These are phyloP conservation scores for Ceriops decandra DNA, from an alignment of 345 rosid species.

Conservation along the genomic window DNA sequence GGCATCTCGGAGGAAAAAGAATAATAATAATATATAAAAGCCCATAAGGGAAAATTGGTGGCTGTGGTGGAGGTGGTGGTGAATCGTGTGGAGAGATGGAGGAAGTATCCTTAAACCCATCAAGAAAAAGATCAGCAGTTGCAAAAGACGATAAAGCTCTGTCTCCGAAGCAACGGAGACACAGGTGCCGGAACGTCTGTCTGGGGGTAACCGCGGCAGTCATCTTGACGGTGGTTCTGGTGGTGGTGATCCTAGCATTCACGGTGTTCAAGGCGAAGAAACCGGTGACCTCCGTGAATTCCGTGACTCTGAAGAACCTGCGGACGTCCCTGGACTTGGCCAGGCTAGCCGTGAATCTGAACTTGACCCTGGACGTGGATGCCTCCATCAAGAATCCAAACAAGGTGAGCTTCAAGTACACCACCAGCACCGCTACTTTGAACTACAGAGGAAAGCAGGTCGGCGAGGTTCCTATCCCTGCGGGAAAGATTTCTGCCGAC, in stretches of 20 bases:
- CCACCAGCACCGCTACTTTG: constrained; percentile 36
- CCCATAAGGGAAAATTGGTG: no score
- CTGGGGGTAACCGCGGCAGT: constrained; percentile 24
- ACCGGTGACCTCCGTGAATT: constrained; percentile 42
- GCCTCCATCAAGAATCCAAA: constrained; percentile 64
- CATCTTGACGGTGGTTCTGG: constrained; percentile 28
- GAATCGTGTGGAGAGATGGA: no score
- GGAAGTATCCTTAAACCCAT: no score
- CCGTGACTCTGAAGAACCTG: constrained; percentile 39
- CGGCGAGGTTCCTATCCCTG: constrained; percentile 71
- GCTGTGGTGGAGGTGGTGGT: no score
- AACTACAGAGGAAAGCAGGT: constrained; percentile 55
- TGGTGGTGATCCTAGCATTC: constrained; percentile 48
- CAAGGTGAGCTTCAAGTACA: constrained; percentile 57
- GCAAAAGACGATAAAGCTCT: background rate
- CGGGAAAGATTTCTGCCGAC: constrained; percentile 42
- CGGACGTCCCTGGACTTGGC: constrained; percentile 24
- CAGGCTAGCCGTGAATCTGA: constrained; percentile 32
- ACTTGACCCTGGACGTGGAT: constrained; percentile 47
- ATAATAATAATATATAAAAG: no score
- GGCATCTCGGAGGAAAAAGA: no score
- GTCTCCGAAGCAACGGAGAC: constrained; percentile 9
- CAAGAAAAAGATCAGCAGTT: background rate
- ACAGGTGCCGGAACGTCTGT: constrained; percentile 38
- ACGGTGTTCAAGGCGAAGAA: constrained; percentile 76